phyloP scores from a whole-genome alignment of 2,329 filamentous ascomycete species.

The Ascochyta viciae-villosae region DNA sequence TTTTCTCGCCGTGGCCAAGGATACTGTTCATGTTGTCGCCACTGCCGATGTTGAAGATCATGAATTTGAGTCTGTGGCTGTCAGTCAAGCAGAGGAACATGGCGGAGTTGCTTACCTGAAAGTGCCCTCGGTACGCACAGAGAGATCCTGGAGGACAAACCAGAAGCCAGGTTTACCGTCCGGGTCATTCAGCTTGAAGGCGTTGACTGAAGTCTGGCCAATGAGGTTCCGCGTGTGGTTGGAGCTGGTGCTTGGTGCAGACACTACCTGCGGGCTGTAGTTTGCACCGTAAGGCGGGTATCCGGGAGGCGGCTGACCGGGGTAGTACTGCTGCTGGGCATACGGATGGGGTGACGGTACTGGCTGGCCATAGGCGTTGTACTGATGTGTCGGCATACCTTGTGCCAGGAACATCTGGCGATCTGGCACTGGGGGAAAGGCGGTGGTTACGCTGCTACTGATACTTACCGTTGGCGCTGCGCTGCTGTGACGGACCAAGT shows the following conservation, averaged over 20 bases:
- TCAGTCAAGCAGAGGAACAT: background rate
- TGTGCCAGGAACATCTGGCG: constrained; percentile 34
- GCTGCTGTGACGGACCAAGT: constrained; percentile 70
- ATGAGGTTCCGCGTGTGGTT: constrained; percentile 93
- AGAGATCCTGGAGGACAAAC: constrained; percentile 96
- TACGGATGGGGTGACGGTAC: constrained; percentile 14
- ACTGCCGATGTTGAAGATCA: constrained; percentile 83
- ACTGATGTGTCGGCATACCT: constrained; percentile 33
- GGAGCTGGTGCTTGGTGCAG: constrained; percentile 56
- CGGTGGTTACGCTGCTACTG: constrained; percentile 78
- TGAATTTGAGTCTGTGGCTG: constrained; percentile 67
- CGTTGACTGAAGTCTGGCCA: constrained; percentile 87
- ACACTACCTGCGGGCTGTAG: constrained; percentile 23
- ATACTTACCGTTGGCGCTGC: constrained; percentile 74
- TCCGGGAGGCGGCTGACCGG: constrained; percentile 29
- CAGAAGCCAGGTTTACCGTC: constrained; percentile 86
- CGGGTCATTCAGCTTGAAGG: constrained; percentile 80
- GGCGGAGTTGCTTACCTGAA: constrained; percentile 73
- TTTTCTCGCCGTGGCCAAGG: constrained; percentile 73
- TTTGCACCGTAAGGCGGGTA: constrained; percentile 18
- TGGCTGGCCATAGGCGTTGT: constrained; percentile 51
- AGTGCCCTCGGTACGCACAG: constrained; percentile 87
- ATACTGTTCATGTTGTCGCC: constrained; percentile 58
- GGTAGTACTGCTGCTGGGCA: constrained; percentile 14
- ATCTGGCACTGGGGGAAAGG: constrained; percentile 68